Percentiles rank a stretch among this genome's conserved stretches.
phyloP scores from a whole-genome alignment of 2,329 filamentous ascomycete genomes.

The Exophiala sp. region DNA sequence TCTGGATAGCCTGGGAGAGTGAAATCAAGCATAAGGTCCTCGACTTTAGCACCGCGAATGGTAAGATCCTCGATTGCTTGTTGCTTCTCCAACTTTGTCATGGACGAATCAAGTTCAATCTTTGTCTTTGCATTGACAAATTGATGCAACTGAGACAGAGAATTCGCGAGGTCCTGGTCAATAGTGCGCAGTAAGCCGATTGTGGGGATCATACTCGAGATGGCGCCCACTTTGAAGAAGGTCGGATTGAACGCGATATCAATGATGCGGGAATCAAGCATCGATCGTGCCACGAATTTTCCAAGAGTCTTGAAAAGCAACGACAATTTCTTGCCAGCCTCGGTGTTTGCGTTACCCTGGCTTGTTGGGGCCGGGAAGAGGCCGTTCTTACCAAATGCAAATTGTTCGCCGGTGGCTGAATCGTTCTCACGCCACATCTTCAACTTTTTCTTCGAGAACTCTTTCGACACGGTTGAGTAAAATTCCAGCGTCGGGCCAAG shows the following conservation, averaged over 20 bases:
- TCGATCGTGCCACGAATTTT: constrained; percentile 95
- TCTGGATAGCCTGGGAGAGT: constrained; percentile 86
- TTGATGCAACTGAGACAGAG: constrained; percentile 80
- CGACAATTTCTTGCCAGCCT: constrained; percentile 82
- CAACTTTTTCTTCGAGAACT: constrained; percentile 95
- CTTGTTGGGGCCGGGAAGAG: constrained; percentile 91
- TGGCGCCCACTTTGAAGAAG: constrained; percentile 90
- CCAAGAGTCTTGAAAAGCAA: constrained; percentile 89
- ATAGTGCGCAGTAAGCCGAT: constrained; percentile 86
- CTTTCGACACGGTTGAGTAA: constrained; percentile 94
- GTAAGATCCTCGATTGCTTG: constrained; percentile 65
- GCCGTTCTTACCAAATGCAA: constrained; percentile 77
- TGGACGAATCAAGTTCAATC: constrained; percentile 67
- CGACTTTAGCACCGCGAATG: constrained; percentile 72
- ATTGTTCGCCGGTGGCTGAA: constrained; percentile 57
- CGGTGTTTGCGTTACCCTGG: constrained; percentile 66
- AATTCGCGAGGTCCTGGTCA: constrained; percentile 79
- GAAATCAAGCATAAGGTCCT: constrained; percentile 89
- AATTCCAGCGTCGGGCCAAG: constrained; percentile 95
- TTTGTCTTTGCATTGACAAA: constrained; percentile 79
- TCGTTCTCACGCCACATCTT: constrained; percentile 96
- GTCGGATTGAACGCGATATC: constrained; percentile 96
- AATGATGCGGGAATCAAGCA: constrained; percentile 97
- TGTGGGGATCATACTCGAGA: constrained; percentile 68
- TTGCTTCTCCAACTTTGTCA: constrained; percentile 68